Evolutionary conservation across 768 basidiomycete species (phyloP).

Genomic region (Porphyrellus cyaneotinctus): DNA sequence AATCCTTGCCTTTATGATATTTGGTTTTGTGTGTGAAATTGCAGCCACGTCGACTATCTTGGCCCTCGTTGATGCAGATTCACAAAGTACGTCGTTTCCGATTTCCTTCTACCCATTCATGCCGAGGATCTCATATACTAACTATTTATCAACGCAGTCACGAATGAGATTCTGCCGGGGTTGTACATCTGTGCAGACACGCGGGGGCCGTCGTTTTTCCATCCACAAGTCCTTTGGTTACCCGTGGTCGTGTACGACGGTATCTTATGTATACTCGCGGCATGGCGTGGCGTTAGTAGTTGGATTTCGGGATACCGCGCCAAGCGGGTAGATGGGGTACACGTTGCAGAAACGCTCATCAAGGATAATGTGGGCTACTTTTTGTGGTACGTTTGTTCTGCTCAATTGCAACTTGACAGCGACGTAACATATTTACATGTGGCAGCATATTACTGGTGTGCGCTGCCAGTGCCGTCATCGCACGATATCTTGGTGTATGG

Average conservation of each 20-base stretch:
- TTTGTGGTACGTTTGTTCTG: slow-evolving; percentile 7
- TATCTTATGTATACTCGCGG: slow-evolving; percentile 2
- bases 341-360: slow-evolving; percentile 9
- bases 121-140: background rate
- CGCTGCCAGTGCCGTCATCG: background rate
- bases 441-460: slow-evolving; percentile 13
- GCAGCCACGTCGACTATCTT: slow-evolving; percentile 4
- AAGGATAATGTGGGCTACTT: slow-evolving; percentile 15
- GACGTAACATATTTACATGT: background rate
- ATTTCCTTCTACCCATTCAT: background rate
- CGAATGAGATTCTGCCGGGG: slow-evolving; percentile 3
- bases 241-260: slow-evolving; percentile 8
- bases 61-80: background rate
- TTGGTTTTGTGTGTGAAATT: slow-evolving; percentile 13
- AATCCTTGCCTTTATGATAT: slow-evolving; percentile 7
- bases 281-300: slow-evolving; percentile 3
- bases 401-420: background rate
- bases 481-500: slow-evolving; percentile 5
- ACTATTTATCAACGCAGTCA: background rate
- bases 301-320: background rate
- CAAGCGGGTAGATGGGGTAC: background rate
- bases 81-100: slow-evolving; percentile 1
- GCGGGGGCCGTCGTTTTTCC: background rate
- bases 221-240: slow-evolving; percentile 5
- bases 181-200: slow-evolving; percentile 3